Evolutionary conservation across 2,329 filamentous ascomycete species (phyloP).

Genomic region (Graphilbum ipis-grandicollis): DNA sequence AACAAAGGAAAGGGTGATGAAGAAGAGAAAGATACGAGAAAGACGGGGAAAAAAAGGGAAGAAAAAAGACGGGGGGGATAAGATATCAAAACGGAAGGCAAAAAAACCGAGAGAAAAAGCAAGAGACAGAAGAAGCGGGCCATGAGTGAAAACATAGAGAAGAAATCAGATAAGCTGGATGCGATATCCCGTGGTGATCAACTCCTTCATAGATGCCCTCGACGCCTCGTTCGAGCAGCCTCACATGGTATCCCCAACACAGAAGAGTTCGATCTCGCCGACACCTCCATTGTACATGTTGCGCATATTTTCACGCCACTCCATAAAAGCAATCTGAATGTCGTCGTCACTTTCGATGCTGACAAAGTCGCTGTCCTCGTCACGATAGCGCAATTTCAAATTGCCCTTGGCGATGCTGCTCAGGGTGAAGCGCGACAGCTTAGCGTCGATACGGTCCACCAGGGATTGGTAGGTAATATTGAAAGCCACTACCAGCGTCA

Average conservation of each 20-base stretch:
- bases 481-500: slow-evolving; percentile 89
- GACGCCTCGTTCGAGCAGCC: no score
- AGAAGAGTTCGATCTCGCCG: slow-evolving; percentile 82
- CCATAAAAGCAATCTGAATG: slow-evolving; percentile 86
- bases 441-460: slow-evolving; percentile 90
- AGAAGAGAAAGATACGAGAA: not conserved
- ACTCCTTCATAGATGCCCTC: no score
- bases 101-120: slow-evolving; percentile 1
- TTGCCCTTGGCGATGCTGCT: slow-evolving; percentile 69
- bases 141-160: not conserved
- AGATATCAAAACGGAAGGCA: not conserved
- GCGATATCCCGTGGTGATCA: no score
- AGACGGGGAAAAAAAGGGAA: slow-evolving; percentile 1
- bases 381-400: slow-evolving; percentile 75
- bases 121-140: not conserved
- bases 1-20: not conserved
- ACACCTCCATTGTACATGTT: slow-evolving; percentile 48
- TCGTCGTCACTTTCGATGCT: slow-evolving; percentile 92
- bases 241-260: slow-evolving; percentile 29
- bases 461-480: slow-evolving; percentile 90
- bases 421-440: slow-evolving; percentile 71
- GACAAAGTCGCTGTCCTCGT: slow-evolving; percentile 85
- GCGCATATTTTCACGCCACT: slow-evolving; percentile 61
- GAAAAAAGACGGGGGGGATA: slow-evolving; percentile 1
- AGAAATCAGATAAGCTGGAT: no score